Conservation (phyloP, 306 rosid species). For the peach (Prunus persica) region DNA sequence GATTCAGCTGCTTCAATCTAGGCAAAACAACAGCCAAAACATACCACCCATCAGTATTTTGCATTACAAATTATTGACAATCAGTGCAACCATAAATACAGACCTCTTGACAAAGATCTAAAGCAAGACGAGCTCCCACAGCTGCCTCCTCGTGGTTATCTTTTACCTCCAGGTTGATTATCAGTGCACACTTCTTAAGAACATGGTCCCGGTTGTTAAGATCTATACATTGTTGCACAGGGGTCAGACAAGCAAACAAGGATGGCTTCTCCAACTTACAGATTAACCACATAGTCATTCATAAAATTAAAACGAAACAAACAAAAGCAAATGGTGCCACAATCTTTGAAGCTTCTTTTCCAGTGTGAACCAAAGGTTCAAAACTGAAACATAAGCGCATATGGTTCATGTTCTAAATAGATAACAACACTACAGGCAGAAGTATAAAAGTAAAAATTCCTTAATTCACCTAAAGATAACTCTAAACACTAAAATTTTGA, state of each 20-base stretch:
- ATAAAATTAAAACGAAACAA: not conserved
- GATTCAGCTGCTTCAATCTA: conserved; percentile 74
- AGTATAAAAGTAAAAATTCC: not conserved
- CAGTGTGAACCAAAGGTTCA: not conserved
- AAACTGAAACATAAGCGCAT: not conserved
- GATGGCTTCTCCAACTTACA: not conserved
- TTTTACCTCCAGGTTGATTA: conserved; percentile 93
- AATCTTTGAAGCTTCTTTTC: not conserved
- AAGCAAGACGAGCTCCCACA: conserved; percentile 71
- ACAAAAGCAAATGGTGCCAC: not conserved
- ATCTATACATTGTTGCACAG: conserved; percentile 46
- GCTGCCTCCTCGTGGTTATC: conserved; percentile 99
- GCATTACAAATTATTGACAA: not conserved
- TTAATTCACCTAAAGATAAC: not conserved
- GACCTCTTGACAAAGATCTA: conserved; percentile 83
- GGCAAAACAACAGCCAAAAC: conserved; percentile 3
- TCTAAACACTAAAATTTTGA: not conserved
- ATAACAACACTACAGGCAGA: not conserved
- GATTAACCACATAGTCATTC: not conserved
- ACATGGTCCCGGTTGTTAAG: conserved; percentile 71
- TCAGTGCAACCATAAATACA: conserved; percentile 7
- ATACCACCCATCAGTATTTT: not conserved
- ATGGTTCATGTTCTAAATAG: not conserved
- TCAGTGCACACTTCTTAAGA: conserved; percentile 63
- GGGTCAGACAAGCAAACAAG: conserved; percentile 9